A percentile compares a stretch with the other conserved stretches of the same genome.
Evolutionary conservation across 23 red algal species (phyloP).

Genomic region (Pyropia haitanensis): DNA sequence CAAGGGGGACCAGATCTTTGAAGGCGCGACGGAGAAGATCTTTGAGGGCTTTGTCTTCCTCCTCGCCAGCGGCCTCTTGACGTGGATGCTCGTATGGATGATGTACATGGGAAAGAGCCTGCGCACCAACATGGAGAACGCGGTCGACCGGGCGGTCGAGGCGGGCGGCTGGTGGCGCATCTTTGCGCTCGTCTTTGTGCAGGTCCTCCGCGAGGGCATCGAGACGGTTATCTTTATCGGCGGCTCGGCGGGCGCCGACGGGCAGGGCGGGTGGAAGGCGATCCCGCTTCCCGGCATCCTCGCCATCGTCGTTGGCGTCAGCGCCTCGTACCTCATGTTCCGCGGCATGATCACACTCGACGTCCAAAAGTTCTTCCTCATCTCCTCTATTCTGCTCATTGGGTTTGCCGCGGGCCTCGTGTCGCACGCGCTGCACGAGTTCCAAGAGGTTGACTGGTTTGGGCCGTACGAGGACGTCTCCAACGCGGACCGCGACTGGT

Average conservation of each 20-base stretch:
- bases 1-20: slow-evolving; percentile 35
- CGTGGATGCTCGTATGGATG: slow-evolving; percentile 95
- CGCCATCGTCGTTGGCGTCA: slow-evolving; percentile 42
- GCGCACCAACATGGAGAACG: slow-evolving; percentile 43
- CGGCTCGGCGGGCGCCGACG: slow-evolving; percentile 26
- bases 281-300: slow-evolving; percentile 62
- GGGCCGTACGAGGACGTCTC: slow-evolving; percentile 19
- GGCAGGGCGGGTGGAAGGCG: slow-evolving; percentile 47
- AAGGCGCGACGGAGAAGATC: slow-evolving; percentile 36
- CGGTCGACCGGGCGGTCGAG: slow-evolving; percentile 36
- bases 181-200: slow-evolving; percentile 63
- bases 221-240: slow-evolving; percentile 73
- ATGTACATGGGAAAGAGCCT: slow-evolving; percentile 59
- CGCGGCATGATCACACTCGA: slow-evolving; percentile 50
- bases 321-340: slow-evolving; percentile 42
- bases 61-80: slow-evolving; percentile 45
- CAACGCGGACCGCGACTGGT: slow-evolving; percentile 48
- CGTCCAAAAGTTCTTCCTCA: slow-evolving; percentile 58
- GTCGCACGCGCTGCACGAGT: slow-evolving; percentile 56
- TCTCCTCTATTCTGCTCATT: slow-evolving; percentile 52
- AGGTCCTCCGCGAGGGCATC: slow-evolving; percentile 72
- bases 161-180: slow-evolving; percentile 30
- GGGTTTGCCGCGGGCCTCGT: slow-evolving; percentile 75
- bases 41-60: slow-evolving; percentile 74
- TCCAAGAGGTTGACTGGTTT: slow-evolving; percentile 67